Conservation (phyloP, 2,329 filamentous ascomycete species). For the Didymella pomorum region DNA sequence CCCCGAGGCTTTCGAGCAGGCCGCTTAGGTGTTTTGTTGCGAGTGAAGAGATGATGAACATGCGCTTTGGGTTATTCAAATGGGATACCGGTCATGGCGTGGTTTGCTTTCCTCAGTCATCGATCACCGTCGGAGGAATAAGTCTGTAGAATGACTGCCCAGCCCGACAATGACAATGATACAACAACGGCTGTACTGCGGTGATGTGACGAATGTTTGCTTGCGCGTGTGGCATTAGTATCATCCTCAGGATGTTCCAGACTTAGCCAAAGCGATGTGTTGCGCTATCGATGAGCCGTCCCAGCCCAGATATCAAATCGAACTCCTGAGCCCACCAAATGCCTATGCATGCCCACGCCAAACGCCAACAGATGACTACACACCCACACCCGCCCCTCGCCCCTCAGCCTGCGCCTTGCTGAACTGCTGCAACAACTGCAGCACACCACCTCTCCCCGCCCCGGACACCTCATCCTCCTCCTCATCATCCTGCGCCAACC, state of each 20-base stretch:
- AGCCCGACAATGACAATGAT: conserved; percentile 48
- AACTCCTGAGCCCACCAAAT: not conserved
- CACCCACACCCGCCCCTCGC: conserved; percentile 49
- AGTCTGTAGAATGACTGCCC: conserved; percentile 41
- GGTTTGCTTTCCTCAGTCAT: conserved; percentile 48
- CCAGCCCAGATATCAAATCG: conserved; percentile 4
- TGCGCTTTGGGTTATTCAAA: conserved; percentile 41
- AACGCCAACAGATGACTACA: conserved; percentile 25
- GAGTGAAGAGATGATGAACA: conserved; percentile 41
- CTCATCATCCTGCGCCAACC: conserved; percentile 55
- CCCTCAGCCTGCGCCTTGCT: conserved; percentile 67
- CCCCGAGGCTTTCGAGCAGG: conserved; percentile 81
- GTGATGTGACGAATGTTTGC: conserved; percentile 6
- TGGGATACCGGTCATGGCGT: conserved; percentile 51
- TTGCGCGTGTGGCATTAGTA: not conserved
- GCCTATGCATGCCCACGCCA: conserved; percentile 8
- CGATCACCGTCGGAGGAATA: conserved; percentile 42
- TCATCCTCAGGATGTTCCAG: not conserved
- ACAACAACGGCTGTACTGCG: conserved; percentile 25
- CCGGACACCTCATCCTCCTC: conserved; percentile 57
- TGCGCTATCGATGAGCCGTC: not conserved
- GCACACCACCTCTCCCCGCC: conserved; percentile 62
- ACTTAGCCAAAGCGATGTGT: not conserved
- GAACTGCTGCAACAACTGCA: conserved; percentile 73
- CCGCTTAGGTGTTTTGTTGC: conserved; percentile 42